Base-by-base conservation (phyloP, 1,139 yeast genomes). In the Nakaseomyces delphensis region DNA sequence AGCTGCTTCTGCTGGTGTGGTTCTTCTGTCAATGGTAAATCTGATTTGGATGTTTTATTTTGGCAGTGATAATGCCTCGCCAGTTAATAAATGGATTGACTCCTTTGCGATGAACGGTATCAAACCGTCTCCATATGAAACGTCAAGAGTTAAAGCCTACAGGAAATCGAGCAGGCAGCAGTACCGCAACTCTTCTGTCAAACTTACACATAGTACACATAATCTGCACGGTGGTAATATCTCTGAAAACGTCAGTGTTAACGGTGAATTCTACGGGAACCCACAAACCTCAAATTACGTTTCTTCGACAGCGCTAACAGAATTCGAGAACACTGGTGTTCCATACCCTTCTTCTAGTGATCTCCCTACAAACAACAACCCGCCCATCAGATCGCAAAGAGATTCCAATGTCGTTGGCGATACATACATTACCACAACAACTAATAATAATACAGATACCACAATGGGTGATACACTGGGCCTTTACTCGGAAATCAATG, bases 1-100 rank as follows among this genome's bases (percentile, higher is more conserved):
- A 43, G 93, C 96, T 30, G 89, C 95, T 15, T 86, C 95, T 1
- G 96, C 97, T 0, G 98, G 98, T 3, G 82, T 84, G 54, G 83
- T 91, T 48, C 68, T 91, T 45, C 68, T 86, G 42, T 79, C 93
- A 19, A 85, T 89, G 62, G 71, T 86, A 48, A 85, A 89, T 60
- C 59, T 83, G 44, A 68, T 76, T 41, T 91, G 96, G 95, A 71
- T 89, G 43, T 69, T 87, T 46, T 89, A 87, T 64, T 84, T 83
- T 60, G 97, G 91, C 14, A 80, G 83, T 29, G 89, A 82, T 54
- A 83, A 83, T 36, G 78, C 78, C 45, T 75, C 86, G 18, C 91
- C 95, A 35, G 70, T 86, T 15, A 87, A 85, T 60, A 78, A 82
- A 57, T 83, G 83, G 68, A 74, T 91, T 47, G 96, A 87, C 67